These are phyloP conservation scores for Erodium moschatum DNA, from an alignment of 441 rosid genomes.

Conservation along the genomic window DNA sequence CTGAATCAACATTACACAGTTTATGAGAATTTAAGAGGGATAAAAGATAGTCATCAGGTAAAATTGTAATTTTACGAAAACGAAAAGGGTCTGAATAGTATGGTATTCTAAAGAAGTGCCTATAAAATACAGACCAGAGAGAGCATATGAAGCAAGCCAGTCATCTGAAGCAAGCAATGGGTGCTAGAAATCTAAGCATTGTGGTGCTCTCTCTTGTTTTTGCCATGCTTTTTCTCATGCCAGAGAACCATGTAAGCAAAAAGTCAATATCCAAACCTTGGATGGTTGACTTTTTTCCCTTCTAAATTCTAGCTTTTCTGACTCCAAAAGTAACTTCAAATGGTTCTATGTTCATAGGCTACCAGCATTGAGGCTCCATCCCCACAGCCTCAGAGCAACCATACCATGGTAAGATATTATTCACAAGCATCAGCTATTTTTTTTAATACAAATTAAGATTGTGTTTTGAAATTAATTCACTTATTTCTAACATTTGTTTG, in stretches of 20 bases:
- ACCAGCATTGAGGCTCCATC: background rate
- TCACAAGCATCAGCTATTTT: too few species aligned
- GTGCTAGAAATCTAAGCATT: constrained; percentile 12
- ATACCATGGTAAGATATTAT: background rate
- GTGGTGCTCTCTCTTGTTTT: constrained; percentile 13
- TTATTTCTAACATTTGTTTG: background rate
- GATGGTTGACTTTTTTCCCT: background rate
- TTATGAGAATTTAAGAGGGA: too few species aligned
- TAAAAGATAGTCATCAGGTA: too few species aligned
- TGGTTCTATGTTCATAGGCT: background rate
- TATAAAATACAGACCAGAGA: background rate
- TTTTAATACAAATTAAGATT: too few species aligned
- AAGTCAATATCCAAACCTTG: background rate
- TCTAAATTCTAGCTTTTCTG: background rate
- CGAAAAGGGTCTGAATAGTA: background rate
- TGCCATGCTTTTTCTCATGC: constrained; percentile 18
- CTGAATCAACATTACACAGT: too few species aligned
- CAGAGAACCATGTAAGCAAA: constrained; percentile 22
- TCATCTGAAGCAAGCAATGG: constrained; percentile 11
- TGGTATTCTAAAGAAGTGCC: background rate
- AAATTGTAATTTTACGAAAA: too few species aligned
- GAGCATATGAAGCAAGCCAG: background rate
- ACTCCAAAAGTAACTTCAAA: too few species aligned
- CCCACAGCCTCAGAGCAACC: background rate
- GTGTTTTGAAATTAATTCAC: background rate